Evolutionary conservation across 495 filamentous ascomycete genomes (phyloP), one percentile per base, ranked within the genome.

Genomic region (Aspergillus carlsbadensis): DNA sequence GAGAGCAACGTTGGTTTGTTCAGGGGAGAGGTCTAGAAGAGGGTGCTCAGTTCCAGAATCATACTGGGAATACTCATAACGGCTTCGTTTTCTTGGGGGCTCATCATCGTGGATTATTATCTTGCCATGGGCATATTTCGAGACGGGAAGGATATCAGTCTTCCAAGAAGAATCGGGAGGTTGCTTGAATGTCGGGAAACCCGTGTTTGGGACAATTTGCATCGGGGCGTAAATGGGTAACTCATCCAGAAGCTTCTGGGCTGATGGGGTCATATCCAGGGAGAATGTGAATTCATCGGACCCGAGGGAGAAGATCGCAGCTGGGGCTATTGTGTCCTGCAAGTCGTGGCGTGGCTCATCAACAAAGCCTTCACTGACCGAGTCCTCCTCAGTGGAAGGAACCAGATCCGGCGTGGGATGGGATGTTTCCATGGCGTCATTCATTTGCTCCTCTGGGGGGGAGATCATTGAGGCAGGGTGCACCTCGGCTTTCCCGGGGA

Each of bases 201-300:
- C 78, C 10, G 75, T 75, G 36, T 82, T 78, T 2, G 84, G 81
- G 13, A 81, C 68, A 52, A 78, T 71, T 4, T 84, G 74, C 6
- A 89, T 80, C 3, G 90, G 84, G 13, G 85, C 78, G 62, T 91
- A 94, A 35, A 91, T 70, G 10, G 92, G 92, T 13, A 97, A 74
- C 65, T 96, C 90, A 15, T 85, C 79, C n/a, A 97, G 68, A n/a
- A 98, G 74, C 48, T 90, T 89, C 59, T 93, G 89, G 0, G 88
- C 83, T 6, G 84, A 81, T 26, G 89, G 83, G 0, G 90, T 92
- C 58, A 84, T 84, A 48, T 88, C 81, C 15, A 96, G 76, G 3
- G 81, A 80, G 68, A 96, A 95, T 3, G 87, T 84, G 26, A 94
- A 85, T 62, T 96, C 90, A 52, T 95, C 87, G 26, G 87, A 85